A percentile compares a stretch with the other conserved stretches of the same genome.
These are phyloP conservation scores for Ophiocordyceps unilateralis DNA, from an alignment of 2,329 filamentous ascomycete species.

Conservation along the genomic window DNA sequence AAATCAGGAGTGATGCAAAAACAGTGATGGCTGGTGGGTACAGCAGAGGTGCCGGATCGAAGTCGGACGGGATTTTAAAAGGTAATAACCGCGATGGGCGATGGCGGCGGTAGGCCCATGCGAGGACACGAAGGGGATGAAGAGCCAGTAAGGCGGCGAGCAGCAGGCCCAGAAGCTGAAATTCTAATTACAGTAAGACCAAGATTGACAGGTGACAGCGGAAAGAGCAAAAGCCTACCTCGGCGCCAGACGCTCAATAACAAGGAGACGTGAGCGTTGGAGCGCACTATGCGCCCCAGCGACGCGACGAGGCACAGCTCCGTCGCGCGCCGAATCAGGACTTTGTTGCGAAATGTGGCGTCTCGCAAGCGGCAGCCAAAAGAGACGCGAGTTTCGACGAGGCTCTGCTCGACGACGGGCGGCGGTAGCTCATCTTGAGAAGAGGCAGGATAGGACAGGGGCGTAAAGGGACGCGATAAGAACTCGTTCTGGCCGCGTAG, in stretches of 20 bases:
- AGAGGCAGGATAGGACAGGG: slow-evolving; percentile 30
- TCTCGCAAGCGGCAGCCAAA: slow-evolving; percentile 9
- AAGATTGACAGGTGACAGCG: background rate
- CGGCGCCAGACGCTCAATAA: slow-evolving; percentile 27
- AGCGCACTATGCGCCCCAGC: slow-evolving; percentile 29
- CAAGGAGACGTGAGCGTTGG: slow-evolving; percentile 27
- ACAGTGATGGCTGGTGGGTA: slow-evolving; percentile 68
- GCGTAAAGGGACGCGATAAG: slow-evolving; percentile 37
- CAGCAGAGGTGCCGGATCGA: slow-evolving; percentile 81
- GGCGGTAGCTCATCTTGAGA: slow-evolving; percentile 22
- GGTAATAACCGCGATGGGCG: slow-evolving; percentile 20
- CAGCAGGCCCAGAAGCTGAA: slow-evolving; percentile 19
- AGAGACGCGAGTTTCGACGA: slow-evolving; percentile 3
- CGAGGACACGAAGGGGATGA: slow-evolving; percentile 43
- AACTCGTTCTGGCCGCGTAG: slow-evolving; percentile 43
- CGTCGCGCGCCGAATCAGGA: slow-evolving; percentile 31
- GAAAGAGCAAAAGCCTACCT: slow-evolving; percentile 20
- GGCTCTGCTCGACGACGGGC: slow-evolving; percentile 7
- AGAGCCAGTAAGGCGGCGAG: slow-evolving; percentile 24
- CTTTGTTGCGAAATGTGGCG: slow-evolving; percentile 25
- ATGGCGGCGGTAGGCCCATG: slow-evolving; percentile 26
- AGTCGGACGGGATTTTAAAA: slow-evolving; percentile 49
- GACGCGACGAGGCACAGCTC: slow-evolving; percentile 34
- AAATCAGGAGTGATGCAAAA: slow-evolving; percentile 59
- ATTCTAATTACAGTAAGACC: slow-evolving; percentile 17